Percentiles rank a stretch among this genome's conserved stretches.
Evolutionary conservation across 352 stramenopile species (phyloP).

Genomic region (Globisporangium heterothallicum): DNA sequence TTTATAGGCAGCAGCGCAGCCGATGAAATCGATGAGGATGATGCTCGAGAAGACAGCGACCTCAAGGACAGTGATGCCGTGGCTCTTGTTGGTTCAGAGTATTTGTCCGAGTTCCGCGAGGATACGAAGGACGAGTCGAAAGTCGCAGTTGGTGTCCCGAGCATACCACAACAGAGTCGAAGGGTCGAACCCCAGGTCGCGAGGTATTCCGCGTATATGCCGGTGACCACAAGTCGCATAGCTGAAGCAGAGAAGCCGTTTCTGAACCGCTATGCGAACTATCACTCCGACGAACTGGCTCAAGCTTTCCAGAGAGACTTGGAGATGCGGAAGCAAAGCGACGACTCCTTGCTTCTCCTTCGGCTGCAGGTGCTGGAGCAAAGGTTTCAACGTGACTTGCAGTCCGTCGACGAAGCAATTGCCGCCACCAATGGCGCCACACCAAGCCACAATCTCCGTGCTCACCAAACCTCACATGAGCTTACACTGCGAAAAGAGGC

Average conservation of each 20-base stretch:
- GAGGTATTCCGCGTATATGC: too few species aligned
- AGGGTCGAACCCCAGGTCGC: not conserved
- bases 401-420: conserved; percentile 16
- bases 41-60: not conserved
- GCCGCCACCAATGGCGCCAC: not conserved
- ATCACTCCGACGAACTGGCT: conserved; percentile 7
- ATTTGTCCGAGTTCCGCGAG: conserved; percentile 2
- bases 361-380: conserved; percentile 35
- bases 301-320: conserved; percentile 36
- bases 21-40: conserved; percentile 4
- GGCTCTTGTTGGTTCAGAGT: not conserved
- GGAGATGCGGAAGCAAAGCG: conserved; percentile 41
- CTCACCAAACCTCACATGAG: conserved; percentile 6
- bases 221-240: too few species aligned
- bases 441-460: not conserved
- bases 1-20: not conserved
- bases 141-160: not conserved
- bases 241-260: too few species aligned
- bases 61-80: not conserved
- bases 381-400: conserved; percentile 29
- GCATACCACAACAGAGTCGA: not conserved
- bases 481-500: conserved; percentile 26
- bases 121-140: not conserved
- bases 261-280: not conserved
- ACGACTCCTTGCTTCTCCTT: conserved; percentile 43